Evolutionary conservation across 2,329 filamentous ascomycete species (phyloP), one percentile per base, ranked within the genome.

Genomic region (Paradendryphiella salina): DNA sequence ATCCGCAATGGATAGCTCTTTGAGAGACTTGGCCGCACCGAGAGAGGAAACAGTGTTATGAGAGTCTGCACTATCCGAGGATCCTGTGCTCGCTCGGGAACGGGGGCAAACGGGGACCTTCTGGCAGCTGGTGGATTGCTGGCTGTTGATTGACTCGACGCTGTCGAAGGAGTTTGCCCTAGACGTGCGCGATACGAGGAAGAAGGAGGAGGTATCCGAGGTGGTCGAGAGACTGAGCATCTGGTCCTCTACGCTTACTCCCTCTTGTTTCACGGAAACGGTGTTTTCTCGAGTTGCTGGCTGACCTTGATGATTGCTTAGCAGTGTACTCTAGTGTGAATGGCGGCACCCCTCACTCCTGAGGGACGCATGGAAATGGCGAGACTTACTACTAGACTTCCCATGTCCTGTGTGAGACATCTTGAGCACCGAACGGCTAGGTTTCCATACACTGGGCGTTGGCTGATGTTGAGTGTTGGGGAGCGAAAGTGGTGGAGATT

Each of bases 121-220:
- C 52, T 5, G 45, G 15, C 13, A 35, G 28, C 10, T 28, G 3
- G 11, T 15, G 20, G 35, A 34, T 9, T 23, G 9, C 15, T 40
- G 28, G 23, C 46, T 51, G 15, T 45, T 32, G 11, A 52, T 28
- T n/a, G 42, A 61, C 39, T 13, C 43, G 26, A 44, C 44, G 40
- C 45, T 34, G 8, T 26, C 49, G 8, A 63, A 51, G 38, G 59
- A 63, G 11, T 50, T 45, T 7, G 57, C 40, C 15, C 50, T 55
- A n/a, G 60, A 52, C 9, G 52, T 40, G 6, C 38, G 46, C 7
- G 60, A 60, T 31, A 63, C 47, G 17, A 63, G 6, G 0, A 57
- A 61, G 36, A 54, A 63, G 1, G 61, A 54, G 2, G 62, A 63
- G 3, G 39, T 15, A 23, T 49, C 49, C 1, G 62, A 65, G 29